Conservation (phyloP, 176 grass and related monocot species). For the Raddia guianensis region DNA sequence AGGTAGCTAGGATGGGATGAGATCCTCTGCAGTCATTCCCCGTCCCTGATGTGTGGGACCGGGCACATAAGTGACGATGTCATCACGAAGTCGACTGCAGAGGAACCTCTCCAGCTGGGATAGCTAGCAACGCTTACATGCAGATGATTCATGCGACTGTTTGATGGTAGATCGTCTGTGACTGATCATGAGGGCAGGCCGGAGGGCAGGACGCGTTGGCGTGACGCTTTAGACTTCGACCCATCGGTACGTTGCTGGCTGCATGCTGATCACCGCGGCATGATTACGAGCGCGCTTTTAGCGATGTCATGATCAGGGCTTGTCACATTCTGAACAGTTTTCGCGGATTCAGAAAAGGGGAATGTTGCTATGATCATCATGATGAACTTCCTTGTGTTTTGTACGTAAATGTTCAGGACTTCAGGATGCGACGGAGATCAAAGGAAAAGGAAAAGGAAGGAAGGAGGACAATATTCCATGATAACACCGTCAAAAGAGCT, state of each 20-base stretch:
- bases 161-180: not conserved
- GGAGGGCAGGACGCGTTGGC: not conserved
- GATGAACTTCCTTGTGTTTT: not conserved
- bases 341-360: conserved; percentile 11
- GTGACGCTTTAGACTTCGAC: not conserved
- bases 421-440: conserved; percentile 11
- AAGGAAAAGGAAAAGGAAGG: not conserved
- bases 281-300: conserved; percentile 27
- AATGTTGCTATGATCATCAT: not conserved
- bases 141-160: not conserved
- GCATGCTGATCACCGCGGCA: not conserved
- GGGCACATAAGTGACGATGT: no score
- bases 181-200: not conserved
- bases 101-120: no score
- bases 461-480: conserved; percentile 16
- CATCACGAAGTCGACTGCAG: no score
- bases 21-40: no score
- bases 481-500: conserved; percentile 5
- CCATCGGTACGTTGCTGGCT: not conserved
- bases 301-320: conserved; percentile 15
- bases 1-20: not conserved
- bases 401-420: not conserved
- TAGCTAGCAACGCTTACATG: no score
- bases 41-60: no score
- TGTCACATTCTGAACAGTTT: conserved; percentile 15